Evolutionary conservation across 495 filamentous ascomycete genomes (phyloP).

Genomic region (Podospora bellae-mahoneyi): DNA sequence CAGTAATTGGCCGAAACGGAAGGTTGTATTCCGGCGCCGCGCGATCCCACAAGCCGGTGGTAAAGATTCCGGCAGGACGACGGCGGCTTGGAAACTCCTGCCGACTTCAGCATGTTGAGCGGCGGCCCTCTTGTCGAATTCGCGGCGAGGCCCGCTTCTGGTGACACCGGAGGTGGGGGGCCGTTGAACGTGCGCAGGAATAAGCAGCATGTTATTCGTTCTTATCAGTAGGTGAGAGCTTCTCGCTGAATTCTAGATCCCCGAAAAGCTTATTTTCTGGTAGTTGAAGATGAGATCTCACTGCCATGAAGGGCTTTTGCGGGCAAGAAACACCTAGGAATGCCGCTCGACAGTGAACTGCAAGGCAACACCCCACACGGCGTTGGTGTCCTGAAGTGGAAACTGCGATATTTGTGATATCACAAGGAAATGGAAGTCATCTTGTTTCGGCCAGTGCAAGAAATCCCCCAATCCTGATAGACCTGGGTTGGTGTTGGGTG

Average conservation of each 20-base stretch:
- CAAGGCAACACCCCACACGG: not conserved
- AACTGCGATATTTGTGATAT: not conserved
- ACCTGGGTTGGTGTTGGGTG: not conserved
- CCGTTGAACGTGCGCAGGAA: not conserved
- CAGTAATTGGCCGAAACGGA: slow-evolving; percentile 8
- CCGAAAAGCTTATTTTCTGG: too few species aligned
- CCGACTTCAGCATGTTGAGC: not conserved
- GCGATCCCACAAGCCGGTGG: slow-evolving; percentile 7
- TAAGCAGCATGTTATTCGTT: not conserved
- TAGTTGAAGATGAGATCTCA: not conserved
- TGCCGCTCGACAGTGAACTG: too few species aligned
- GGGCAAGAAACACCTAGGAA: too few species aligned
- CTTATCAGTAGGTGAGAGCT: not conserved
- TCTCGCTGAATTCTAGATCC: not conserved
- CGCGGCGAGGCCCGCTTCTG: not conserved
- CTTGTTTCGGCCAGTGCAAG: not conserved
- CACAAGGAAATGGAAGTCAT: not conserved
- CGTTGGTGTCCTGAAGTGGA: not conserved
- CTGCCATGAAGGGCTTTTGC: not conserved
- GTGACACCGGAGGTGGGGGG: not conserved
- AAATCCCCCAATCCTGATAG: not conserved
- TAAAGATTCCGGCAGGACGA: not conserved
- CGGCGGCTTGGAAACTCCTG: not conserved
- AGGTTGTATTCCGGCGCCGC: slow-evolving; percentile 5
- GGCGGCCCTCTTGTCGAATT: not conserved